phyloP scores from a whole-genome alignment of 169 alveolate species.

The Eimeria sp. region DNA sequence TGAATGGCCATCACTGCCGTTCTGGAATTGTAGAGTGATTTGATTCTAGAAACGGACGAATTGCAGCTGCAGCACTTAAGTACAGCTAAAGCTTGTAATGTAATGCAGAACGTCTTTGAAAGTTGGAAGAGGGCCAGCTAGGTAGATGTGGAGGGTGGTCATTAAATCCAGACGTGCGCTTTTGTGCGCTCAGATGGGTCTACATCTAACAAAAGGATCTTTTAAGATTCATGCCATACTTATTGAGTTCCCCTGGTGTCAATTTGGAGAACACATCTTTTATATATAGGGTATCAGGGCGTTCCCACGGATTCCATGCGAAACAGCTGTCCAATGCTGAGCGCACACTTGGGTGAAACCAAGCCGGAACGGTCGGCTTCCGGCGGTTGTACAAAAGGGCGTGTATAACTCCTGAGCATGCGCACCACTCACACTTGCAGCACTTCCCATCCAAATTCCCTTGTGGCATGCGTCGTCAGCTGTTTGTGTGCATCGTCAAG shows the following conservation, averaged over 20 bases:
- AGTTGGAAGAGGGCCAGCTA: background rate
- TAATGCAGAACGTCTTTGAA: background rate
- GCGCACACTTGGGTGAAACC: slow-evolving; percentile 77
- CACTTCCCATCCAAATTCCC: background rate
- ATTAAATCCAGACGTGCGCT: background rate
- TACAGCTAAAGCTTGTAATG: background rate
- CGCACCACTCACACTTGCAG: background rate
- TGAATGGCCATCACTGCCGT: background rate
- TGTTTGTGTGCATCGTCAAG: too few species aligned
- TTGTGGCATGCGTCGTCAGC: background rate
- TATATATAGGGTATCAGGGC: slow-evolving; percentile 66
- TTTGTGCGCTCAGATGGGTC: background rate
- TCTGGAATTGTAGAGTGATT: background rate
- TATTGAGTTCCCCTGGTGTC: slow-evolving; percentile 53
- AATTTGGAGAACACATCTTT: slow-evolving; percentile 50
- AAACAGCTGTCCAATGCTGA: slow-evolving; percentile 68
- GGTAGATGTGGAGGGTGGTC: background rate
- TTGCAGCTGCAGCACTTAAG: background rate
- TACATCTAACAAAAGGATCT: slow-evolving; percentile 7
- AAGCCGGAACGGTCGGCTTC: slow-evolving; percentile 80
- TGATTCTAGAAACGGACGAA: background rate
- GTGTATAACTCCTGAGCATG: slow-evolving; percentile 76
- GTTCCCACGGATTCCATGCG: slow-evolving; percentile 57
- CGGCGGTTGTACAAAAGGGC: slow-evolving; percentile 71
- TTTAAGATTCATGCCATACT: slow-evolving; percentile 76